These are phyloP conservation scores for Fusarium staphyleae DNA, from an alignment of 2,329 filamentous ascomycete genomes.

Conservation along the genomic window DNA sequence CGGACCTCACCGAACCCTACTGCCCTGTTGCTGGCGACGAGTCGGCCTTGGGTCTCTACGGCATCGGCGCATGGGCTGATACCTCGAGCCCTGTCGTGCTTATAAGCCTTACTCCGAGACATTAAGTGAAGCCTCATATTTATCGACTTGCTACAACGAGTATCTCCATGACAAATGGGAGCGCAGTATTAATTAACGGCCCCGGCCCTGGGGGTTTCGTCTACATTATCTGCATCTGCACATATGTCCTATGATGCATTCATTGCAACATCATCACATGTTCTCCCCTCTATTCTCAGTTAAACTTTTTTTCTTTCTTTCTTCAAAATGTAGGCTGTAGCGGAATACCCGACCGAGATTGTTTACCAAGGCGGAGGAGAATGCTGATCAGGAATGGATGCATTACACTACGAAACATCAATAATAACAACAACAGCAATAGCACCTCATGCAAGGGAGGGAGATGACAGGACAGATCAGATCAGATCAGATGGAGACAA, in stretches of 20 bases:
- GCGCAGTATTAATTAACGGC: not conserved
- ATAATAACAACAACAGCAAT: no score
- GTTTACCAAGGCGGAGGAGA: not conserved
- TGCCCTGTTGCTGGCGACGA: constrained; percentile 7
- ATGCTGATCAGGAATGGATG: constrained; percentile 18
- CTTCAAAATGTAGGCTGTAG: not conserved
- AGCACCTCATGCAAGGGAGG: constrained; percentile 9
- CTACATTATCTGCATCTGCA: constrained; percentile 16
- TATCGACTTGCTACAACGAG: constrained; percentile 5
- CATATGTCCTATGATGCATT: constrained; percentile 6
- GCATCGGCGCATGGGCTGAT: constrained; percentile 37
- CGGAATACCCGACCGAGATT: constrained; percentile 1
- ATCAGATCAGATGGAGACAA: constrained; percentile 20
- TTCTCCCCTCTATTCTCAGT: not conserved
- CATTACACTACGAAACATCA: not conserved
- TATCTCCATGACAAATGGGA: not conserved
- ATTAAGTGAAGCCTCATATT: not conserved
- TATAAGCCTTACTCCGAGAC: constrained; percentile 16
- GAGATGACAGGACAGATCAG: not conserved
- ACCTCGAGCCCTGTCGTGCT: constrained; percentile 13
- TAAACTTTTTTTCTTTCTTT: not conserved
- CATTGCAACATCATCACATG: not conserved
- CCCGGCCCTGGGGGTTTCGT: no score
- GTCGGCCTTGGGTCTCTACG: constrained; percentile 21
- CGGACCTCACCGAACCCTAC: constrained; percentile 18